Base-by-base conservation (phyloP, 345 rosid genomes). In the Noccaea caerulescens region DNA sequence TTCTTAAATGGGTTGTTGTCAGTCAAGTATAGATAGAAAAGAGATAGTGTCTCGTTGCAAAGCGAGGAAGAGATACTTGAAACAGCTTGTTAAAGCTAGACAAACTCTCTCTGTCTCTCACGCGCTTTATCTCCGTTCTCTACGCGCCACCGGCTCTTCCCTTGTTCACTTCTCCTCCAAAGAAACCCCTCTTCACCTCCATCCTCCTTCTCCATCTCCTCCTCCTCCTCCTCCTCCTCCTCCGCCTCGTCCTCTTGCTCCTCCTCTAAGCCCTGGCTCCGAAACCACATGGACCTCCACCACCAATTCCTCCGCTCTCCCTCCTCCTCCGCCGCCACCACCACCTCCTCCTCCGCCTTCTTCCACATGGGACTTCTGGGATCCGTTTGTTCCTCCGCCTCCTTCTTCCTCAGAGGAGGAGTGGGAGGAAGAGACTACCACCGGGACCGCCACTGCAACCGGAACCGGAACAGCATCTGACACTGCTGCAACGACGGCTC, bases 281-380 rank as follows among this genome's bases (percentile, higher is more conserved):
- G 91, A 86, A 61, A 85, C 94, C 75, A 86, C 96, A 3, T 93
- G 98, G 97, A 87, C 93, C 1, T 77, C 98, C 69, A 43, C 81
- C 71, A 37, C 90, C 45, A 72, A 83, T 66, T 68, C 94, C 75
- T 64, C 87, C 0, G 80, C 79, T 46, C 77, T 68, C 1, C 91
- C 79, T 6, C 90, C 69, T 62, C 74, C 74, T 18, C 13, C 87
- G 14, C 10, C 87, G 8, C 4, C 85, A 51, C 14, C 87, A 0
- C 77, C 98, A 1, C 96, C 96, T 0, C 97, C 98, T 0, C 95
- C 95, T 0, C 84, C 82, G 2, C 69, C 77, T 18, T 79, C 90
- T 0, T 86, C 92, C 4, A 80, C 86, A 57, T 93, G 98, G 98
- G 98, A 93, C 70, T 88, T 88, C 69, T 93, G 96, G 98, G 92